phyloP scores from a whole-genome alignment of 768 basidiomycete species.

The Peribolospora baueri region DNA sequence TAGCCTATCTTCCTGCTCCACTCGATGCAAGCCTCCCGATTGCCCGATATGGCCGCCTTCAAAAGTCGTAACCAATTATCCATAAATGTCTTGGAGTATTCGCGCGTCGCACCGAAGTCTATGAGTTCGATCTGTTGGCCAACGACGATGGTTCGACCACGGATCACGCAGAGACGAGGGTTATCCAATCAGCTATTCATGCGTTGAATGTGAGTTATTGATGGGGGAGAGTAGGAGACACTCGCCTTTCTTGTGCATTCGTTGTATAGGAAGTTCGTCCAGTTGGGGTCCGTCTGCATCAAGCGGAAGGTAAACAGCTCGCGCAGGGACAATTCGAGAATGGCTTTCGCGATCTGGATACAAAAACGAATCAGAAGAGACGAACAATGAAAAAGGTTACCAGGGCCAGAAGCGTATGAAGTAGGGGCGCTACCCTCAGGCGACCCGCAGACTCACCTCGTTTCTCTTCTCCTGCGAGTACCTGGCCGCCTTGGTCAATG shows the following conservation, averaged over 20 bases:
- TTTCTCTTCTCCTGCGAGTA: constrained; percentile 36
- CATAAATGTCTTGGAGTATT: constrained; percentile 65
- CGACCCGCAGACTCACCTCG: constrained; percentile 29
- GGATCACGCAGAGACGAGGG: not conserved
- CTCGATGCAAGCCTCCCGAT: constrained; percentile 39
- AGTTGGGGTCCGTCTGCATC: constrained; percentile 99
- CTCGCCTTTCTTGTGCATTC: constrained; percentile 33
- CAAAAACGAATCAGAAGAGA: not conserved
- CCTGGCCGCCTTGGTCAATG: constrained; percentile 39
- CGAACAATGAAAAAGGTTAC: not conserved
- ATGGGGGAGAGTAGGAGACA: not conserved
- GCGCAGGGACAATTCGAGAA: constrained; percentile 62
- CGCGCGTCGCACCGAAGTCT: constrained; percentile 85
- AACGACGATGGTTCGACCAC: not conserved
- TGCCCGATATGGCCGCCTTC: constrained; percentile 45
- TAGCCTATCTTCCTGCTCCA: constrained; percentile 69
- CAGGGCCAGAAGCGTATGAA: not conserved
- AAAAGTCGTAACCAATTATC: constrained; percentile 67
- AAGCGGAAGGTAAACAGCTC: constrained; percentile 74
- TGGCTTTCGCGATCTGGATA: constrained; percentile 49
- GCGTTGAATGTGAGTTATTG: not conserved
- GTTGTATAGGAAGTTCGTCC: constrained; percentile 92
- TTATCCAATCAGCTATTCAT: too few relatives aligned
- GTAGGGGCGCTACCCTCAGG: not conserved
- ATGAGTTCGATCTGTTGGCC: constrained; percentile 46